phyloP scores from a whole-genome alignment of 2,329 filamentous ascomycete genomes.

The Aureobasidium zeae region DNA sequence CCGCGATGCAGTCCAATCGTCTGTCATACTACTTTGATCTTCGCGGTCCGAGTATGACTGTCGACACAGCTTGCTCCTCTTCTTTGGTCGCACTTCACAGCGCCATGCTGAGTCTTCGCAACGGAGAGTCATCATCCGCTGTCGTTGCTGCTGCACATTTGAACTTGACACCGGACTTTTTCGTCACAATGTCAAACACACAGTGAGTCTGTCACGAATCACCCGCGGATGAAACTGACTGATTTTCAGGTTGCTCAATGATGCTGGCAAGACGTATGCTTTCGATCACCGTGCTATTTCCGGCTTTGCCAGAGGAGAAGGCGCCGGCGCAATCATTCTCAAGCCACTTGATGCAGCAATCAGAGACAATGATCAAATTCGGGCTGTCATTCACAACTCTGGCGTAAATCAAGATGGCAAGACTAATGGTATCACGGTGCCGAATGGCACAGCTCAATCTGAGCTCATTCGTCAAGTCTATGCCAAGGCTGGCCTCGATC shows the following conservation, averaged over 20 bases:
- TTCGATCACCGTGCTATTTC: constrained; percentile 5
- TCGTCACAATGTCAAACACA: constrained; percentile 23
- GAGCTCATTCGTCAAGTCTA: constrained; percentile 32
- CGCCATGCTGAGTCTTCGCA: constrained; percentile 25
- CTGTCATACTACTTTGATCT: constrained; percentile 32
- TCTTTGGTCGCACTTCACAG: constrained; percentile 31
- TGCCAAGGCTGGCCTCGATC: constrained; percentile 28
- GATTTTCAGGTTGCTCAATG: constrained; percentile 19
- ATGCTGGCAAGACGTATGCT: constrained; percentile 5
- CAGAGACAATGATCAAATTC: constrained; percentile 37
- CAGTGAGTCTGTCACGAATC: constrained; percentile 25
- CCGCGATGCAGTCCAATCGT: constrained; percentile 33
- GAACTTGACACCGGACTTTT: constrained; percentile 22
- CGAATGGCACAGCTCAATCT: constrained; percentile 30
- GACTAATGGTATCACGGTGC: constrained; percentile 34
- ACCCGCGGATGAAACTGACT: constrained; percentile 5
- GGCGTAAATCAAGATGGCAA: constrained; percentile 32
- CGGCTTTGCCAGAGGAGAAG: constrained; percentile 47
- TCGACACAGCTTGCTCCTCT: constrained; percentile 41
- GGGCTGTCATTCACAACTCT: constrained; percentile 31
- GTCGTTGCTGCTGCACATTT: constrained; percentile 22
- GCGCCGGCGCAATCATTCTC: constrained; percentile 41
- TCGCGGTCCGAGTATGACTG: constrained; percentile 34
- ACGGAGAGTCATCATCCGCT: constrained; percentile 28
- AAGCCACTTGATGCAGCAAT: constrained; percentile 40